A percentile compares a stretch with the other conserved stretches of the same genome.
These are phyloP conservation scores for Fagopyrum esculentum DNA, from an alignment of 148 eudicot species.

Conservation along the genomic window DNA sequence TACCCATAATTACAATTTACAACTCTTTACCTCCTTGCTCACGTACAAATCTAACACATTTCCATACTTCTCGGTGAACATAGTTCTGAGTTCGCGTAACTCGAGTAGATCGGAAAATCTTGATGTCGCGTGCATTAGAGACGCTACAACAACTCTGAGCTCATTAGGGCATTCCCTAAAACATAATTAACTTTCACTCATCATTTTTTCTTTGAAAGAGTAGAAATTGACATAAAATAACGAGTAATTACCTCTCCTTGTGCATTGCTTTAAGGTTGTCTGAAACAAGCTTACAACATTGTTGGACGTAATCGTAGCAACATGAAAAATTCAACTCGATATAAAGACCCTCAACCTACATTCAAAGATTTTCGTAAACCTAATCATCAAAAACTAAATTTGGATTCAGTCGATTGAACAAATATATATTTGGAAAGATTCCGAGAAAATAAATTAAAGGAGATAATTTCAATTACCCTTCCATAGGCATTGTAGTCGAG, in stretches of 20 bases:
- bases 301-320: slow-evolving; percentile 58
- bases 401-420: neutral
- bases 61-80: slow-evolving; percentile 62
- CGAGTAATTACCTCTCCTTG: slow-evolving; percentile 47
- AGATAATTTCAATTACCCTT: slow-evolving; percentile 38
- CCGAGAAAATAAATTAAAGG: neutral
- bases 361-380: neutral
- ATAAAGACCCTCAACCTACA: slow-evolving; percentile 61
- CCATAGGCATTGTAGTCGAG: slow-evolving; percentile 68
- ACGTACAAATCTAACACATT: slow-evolving; percentile 39
- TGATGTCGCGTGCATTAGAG: slow-evolving; percentile 80
- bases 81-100: slow-evolving; percentile 54
- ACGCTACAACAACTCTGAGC: slow-evolving; percentile 64
- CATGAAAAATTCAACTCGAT: slow-evolving; percentile 47
- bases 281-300: slow-evolving; percentile 35
- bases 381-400: neutral
- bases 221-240: neutral
- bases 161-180: slow-evolving; percentile 76
- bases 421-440: neutral
- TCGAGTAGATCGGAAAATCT: slow-evolving; percentile 88
- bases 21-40: slow-evolving; percentile 49
- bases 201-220: neutral
- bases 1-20: neutral
- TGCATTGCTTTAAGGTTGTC: slow-evolving; percentile 46
- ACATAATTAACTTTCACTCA: neutral